Evolutionary conservation across 2,329 filamentous ascomycete genomes (phyloP).

Genomic region (Fusarium chaquense): DNA sequence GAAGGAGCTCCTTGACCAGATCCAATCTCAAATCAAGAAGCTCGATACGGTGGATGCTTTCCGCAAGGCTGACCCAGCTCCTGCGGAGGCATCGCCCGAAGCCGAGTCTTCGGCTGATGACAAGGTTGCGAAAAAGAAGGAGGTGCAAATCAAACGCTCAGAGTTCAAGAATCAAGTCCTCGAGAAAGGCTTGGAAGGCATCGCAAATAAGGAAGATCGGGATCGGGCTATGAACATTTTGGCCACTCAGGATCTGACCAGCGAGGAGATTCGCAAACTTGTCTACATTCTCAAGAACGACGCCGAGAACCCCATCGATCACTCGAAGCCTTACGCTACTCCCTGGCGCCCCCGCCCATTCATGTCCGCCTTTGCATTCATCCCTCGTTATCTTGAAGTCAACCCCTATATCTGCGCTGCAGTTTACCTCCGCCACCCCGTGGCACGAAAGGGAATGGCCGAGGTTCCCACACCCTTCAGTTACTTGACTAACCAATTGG

Average conservation of each 20-base stretch:
- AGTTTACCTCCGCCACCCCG: conserved; percentile 93
- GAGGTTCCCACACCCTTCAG: conserved; percentile 89
- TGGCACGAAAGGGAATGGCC: conserved; percentile 82
- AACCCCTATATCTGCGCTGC: conserved; percentile 97
- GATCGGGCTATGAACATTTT: conserved; percentile 51
- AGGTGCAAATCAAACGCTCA: conserved; percentile 37
- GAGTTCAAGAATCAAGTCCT: conserved; percentile 51
- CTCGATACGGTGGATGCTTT: conserved; percentile 51
- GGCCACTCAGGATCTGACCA: conserved; percentile 53
- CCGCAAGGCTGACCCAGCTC: conserved; percentile 46
- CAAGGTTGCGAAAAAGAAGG: conserved; percentile 28
- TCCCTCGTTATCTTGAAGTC: conserved; percentile 95
- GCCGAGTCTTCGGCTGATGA: conserved; percentile 28
- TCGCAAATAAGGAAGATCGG: conserved; percentile 51
- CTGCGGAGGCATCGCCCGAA: conserved; percentile 2
- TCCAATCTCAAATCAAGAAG: conserved; percentile 52
- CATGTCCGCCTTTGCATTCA: conserved; percentile 94
- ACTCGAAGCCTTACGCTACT: conserved; percentile 84
- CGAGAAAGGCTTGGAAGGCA: conserved; percentile 52
- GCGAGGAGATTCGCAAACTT: conserved; percentile 66
- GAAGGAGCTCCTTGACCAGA: conserved; percentile 50
- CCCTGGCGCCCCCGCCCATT: conserved; percentile 89
- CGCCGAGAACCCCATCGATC: conserved; percentile 81
- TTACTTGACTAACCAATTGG: conserved; percentile 77
- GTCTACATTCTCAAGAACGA: conserved; percentile 70